phyloP scores from a whole-genome alignment of 2,329 filamentous ascomycete genomes.

The Colletotrichum truncatum region DNA sequence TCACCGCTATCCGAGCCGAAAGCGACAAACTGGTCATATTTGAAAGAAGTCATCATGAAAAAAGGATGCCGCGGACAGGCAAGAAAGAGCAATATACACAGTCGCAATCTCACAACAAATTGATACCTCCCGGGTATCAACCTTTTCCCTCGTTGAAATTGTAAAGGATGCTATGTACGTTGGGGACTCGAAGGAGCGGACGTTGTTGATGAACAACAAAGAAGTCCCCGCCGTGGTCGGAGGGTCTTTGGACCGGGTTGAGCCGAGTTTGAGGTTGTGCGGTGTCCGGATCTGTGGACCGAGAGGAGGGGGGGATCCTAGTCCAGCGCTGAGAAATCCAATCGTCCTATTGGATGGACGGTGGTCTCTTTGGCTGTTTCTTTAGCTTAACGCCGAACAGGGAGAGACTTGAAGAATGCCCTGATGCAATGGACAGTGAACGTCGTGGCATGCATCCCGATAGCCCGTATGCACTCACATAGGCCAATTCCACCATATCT shows the following conservation, averaged over 20 bases:
- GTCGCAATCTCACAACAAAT: background rate
- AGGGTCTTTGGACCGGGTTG: constrained; percentile 9
- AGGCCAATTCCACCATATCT: too few species aligned
- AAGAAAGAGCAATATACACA: background rate
- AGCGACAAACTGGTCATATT: constrained; percentile 48
- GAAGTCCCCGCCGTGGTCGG: constrained; percentile 12
- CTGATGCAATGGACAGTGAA: too few species aligned
- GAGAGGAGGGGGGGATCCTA: constrained; percentile 14
- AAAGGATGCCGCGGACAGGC: background rate
- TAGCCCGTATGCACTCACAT: background rate
- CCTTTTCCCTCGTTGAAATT: too few species aligned
- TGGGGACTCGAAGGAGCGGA: background rate
- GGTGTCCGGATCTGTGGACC: constrained; percentile 8
- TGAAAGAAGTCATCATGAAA: constrained; percentile 19
- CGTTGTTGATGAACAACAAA: background rate
- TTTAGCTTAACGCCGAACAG: constrained; percentile 12
- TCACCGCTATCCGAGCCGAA: constrained; percentile 59
- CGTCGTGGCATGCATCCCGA: background rate
- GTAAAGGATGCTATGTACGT: too few species aligned
- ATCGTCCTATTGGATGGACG: background rate
- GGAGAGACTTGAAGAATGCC: background rate
- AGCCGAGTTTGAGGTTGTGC: background rate
- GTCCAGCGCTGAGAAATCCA: constrained; percentile 5
- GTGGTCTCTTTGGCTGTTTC: too few species aligned
- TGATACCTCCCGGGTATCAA: background rate